These are phyloP conservation scores for Malassezia yamatoensis DNA, from an alignment of 1,284 basidiomycete species.

Conservation along the genomic window DNA sequence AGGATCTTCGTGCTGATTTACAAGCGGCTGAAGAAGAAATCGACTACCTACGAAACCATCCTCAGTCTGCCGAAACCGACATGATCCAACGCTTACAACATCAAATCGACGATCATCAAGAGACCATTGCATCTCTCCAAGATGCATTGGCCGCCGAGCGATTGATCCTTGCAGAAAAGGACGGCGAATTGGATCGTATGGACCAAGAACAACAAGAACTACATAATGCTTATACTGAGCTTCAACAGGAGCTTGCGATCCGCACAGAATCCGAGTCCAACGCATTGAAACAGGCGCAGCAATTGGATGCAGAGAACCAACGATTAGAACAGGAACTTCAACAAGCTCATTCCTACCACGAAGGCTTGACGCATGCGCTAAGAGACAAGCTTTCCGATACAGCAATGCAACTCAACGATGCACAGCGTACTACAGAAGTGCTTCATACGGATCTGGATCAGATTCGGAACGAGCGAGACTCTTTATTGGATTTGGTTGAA, in stretches of 20 bases:
- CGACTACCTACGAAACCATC: conserved; percentile 18
- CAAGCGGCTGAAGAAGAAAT: conserved; percentile 25
- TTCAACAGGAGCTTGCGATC: conserved; percentile 20
- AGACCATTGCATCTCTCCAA: conserved; percentile 18
- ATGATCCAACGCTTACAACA: conserved; percentile 3
- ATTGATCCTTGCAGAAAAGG: conserved; percentile 33
- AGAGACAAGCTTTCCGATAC: conserved; percentile 16
- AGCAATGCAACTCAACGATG: conserved; percentile 1
- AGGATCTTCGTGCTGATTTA: conserved; percentile 9
- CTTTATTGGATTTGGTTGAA: conserved; percentile 4
- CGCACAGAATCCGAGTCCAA: conserved; percentile 4
- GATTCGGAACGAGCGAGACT: not conserved
- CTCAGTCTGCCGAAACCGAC: not conserved
- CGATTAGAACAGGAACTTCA: conserved; percentile 62
- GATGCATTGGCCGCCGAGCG: conserved; percentile 40
- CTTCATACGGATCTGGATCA: not conserved
- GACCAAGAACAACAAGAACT: conserved; percentile 28
- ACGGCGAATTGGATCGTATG: conserved; percentile 35
- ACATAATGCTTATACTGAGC: conserved; percentile 21
- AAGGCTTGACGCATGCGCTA: conserved; percentile 25
- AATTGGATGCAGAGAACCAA: conserved; percentile 53
- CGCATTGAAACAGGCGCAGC: conserved; percentile 50
- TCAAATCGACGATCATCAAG: conserved; percentile 15
- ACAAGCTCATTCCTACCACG: conserved; percentile 48
- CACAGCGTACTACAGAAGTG: not conserved